phyloP scores from a whole-genome alignment of 352 stramenopile species.

The Plasmopara halstedii region DNA sequence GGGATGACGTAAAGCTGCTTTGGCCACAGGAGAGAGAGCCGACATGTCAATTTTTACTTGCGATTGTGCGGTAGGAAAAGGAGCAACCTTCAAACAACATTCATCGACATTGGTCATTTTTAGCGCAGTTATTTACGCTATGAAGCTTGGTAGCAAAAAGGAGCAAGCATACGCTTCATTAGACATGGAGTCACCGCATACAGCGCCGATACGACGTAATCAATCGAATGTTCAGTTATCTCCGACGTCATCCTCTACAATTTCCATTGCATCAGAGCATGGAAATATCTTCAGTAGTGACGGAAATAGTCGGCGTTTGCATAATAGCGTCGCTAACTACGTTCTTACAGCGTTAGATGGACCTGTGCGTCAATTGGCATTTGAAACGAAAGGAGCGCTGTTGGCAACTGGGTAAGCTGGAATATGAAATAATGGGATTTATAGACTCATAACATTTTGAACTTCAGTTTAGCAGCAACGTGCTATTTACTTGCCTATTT shows the following conservation, averaged over 20 bases:
- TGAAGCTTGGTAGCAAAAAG: slow-evolving; percentile 72
- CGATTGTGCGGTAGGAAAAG: slow-evolving; percentile 12
- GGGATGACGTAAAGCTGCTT: slow-evolving; percentile 68
- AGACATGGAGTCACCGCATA: slow-evolving; percentile 54
- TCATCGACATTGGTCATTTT: background rate
- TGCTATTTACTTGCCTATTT: slow-evolving; percentile 85
- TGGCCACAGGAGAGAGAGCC: slow-evolving; percentile 69
- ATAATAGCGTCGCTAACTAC: slow-evolving; percentile 46
- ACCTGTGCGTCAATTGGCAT: slow-evolving; percentile 59
- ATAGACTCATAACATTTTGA: background rate
- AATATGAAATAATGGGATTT: background rate
- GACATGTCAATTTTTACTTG: slow-evolving; percentile 42
- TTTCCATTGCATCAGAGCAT: slow-evolving; percentile 26
- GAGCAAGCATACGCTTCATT: slow-evolving; percentile 68
- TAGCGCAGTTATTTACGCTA: slow-evolving; percentile 11
- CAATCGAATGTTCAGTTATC: slow-evolving; percentile 39
- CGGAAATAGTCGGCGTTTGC: slow-evolving; percentile 23
- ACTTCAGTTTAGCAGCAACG: slow-evolving; percentile 44
- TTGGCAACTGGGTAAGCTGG: slow-evolving; percentile 59
- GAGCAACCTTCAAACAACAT: slow-evolving; percentile 12
- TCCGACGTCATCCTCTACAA: slow-evolving; percentile 29
- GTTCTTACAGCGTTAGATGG: slow-evolving; percentile 52
- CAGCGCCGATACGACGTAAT: slow-evolving; percentile 21
- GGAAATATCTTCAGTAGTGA: slow-evolving; percentile 12
- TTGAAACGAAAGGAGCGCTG: slow-evolving; percentile 79